These are phyloP conservation scores for Mrakia gelida DNA, from an alignment of 768 basidiomycete species.

Conservation along the genomic window DNA sequence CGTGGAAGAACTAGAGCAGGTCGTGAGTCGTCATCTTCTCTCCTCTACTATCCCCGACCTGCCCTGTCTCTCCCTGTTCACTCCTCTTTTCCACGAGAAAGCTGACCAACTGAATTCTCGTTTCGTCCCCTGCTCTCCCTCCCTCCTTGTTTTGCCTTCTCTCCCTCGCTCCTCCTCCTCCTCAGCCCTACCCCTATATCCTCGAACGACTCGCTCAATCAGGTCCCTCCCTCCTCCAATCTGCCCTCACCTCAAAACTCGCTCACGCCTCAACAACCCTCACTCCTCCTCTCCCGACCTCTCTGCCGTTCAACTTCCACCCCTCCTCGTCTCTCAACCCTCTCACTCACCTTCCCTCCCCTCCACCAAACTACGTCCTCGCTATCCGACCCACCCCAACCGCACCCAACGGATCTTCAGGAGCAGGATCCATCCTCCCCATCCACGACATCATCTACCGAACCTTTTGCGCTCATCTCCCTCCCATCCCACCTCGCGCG, in stretches of 20 bases:
- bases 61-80: not conserved
- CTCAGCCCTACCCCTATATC: constrained; percentile 26
- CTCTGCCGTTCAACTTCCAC: constrained; percentile 5
- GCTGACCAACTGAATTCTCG: not conserved
- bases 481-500: constrained; percentile 15
- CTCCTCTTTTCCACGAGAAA: not conserved
- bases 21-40: constrained; percentile 20
- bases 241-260: constrained; percentile 16
- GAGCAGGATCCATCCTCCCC: constrained; percentile 27
- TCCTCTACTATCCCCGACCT: not conserved
- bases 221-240: constrained; percentile 22
- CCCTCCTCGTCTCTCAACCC: not conserved
- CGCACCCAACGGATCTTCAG: not conserved
- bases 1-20: constrained; percentile 19
- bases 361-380: constrained; percentile 30
- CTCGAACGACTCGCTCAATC: constrained; percentile 15
- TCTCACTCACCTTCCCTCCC: not conserved
- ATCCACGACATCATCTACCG: constrained; percentile 32
- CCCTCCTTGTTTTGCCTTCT: too few species aligned
- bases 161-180: too few species aligned
- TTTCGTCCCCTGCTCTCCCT: not conserved
- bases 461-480: constrained; percentile 29
- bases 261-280: not conserved
- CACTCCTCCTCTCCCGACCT: constrained; percentile 13
- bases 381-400: constrained; percentile 25